Percentiles rank a stretch among this genome's conserved stretches.
Evolutionary conservation across 345 rosid species (phyloP).

Genomic region (Eucalyptus sideroxylon): DNA sequence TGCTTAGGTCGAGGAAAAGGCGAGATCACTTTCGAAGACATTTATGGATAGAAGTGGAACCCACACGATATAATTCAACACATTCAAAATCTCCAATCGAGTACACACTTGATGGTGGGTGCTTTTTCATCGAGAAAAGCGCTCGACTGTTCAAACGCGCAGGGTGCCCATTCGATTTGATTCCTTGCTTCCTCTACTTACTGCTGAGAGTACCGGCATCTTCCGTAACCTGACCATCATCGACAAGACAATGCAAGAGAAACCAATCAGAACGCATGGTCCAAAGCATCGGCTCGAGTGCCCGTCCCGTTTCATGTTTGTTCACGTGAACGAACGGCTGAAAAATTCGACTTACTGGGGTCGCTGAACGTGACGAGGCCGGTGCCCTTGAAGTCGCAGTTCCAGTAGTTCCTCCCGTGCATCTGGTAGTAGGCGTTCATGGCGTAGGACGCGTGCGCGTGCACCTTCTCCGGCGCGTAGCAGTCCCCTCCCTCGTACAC

Average conservation of each 20-base stretch:
- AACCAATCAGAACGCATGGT: background rate
- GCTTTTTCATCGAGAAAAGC: background rate
- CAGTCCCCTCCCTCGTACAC: constrained; percentile 31
- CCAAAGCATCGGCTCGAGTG: background rate
- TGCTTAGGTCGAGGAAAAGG: background rate
- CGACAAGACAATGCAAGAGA: background rate
- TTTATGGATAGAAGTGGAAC: background rate
- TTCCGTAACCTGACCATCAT: constrained; percentile 35
- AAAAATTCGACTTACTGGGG: constrained; percentile 25
- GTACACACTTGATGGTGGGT: background rate
- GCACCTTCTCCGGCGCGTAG: constrained; percentile 37
- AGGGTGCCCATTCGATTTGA: background rate
- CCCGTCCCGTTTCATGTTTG: background rate
- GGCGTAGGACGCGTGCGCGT: constrained; percentile 58
- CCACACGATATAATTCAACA: background rate
- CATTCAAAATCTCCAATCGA: background rate
- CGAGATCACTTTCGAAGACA: background rate
- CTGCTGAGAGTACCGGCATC: constrained; percentile 46
- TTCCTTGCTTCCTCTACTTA: background rate
- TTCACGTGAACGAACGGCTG: background rate
- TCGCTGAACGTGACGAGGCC: constrained; percentile 59
- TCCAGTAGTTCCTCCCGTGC: constrained; percentile 74
- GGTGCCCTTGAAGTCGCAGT: constrained; percentile 59
- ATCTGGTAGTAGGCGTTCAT: constrained; percentile 63
- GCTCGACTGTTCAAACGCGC: background rate